Base-by-base conservation (phyloP, 148 eudicot genomes). In the Chenopodium album region DNA sequence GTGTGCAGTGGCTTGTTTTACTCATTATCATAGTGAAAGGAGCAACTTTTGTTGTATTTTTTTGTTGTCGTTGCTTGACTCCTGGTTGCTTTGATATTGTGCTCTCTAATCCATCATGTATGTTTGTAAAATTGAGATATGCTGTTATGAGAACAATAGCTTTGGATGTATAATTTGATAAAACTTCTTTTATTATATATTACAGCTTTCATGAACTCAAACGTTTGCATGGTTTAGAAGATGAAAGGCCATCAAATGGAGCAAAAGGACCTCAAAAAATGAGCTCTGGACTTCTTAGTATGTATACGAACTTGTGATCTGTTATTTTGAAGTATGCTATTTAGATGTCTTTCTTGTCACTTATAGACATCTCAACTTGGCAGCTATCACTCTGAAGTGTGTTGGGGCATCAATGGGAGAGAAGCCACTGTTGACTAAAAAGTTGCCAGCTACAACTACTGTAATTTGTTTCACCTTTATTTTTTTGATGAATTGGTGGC, bases 351-450 rank as follows among this genome's bases (percentile, higher is more conserved):
- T 75, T 19, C 34, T 37, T 71, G 28, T 32, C 47, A 77, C n/a
- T 48, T 77, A 71, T 2, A 34, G 54, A 76, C 65, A 52, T 74
- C 48, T 84, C 66, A 41, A 29, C 32, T 66, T 67, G 56, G 85
- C 94, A 96, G 99, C 91, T 80, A 66, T 95, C 75, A 87, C 92
- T 54, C 85, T 93, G 73, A 93, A 91, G 88, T 95, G 98, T 85
- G 89, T 95, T 47, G 98, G 97, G 80, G 90, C 98, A 87, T 92
- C 98, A 81, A 89, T 93, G 76, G 94, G 97, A 79, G 98, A 95
- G 85, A 93, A 93, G 86, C 79, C 85, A 73, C 91, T 90, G 11
- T 76, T 96, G 88, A 86, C 90, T 17, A 96, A 92, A 76, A 96
- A 96, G 81, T 78, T 96, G 74, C 99, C 99, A 29, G 87, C 90